These are phyloP conservation scores for Diaporthe sp. DNA, from an alignment of 2,329 filamentous ascomycete species.

Conservation along the genomic window DNA sequence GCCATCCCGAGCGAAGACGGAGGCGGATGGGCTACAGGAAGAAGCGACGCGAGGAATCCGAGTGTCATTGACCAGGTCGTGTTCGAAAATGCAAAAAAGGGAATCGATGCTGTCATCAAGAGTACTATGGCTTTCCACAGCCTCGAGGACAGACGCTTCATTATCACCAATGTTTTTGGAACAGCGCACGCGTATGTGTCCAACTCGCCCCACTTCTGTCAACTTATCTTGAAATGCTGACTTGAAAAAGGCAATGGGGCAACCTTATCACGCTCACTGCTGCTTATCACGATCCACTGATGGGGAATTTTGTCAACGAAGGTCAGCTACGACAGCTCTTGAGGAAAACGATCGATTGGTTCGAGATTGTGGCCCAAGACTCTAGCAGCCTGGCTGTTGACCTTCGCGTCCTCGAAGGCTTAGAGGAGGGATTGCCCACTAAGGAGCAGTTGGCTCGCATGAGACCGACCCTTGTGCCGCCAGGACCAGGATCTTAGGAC, in stretches of 20 bases:
- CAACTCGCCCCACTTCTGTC: not conserved
- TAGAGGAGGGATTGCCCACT: conserved; percentile 56
- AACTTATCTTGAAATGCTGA: conserved; percentile 8
- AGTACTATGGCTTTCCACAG: conserved; percentile 86
- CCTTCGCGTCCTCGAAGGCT: conserved; percentile 74
- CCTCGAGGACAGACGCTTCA: conserved; percentile 72
- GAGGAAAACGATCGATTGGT: conserved; percentile 79
- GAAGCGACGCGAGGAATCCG: conserved; percentile 48
- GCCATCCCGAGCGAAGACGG: conserved; percentile 35
- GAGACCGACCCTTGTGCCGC: conserved; percentile 1
- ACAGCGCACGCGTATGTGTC: conserved; percentile 91
- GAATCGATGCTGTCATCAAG: conserved; percentile 79
- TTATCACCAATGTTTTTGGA: conserved; percentile 96
- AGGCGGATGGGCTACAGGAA: conserved; percentile 39
- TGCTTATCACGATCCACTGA: conserved; percentile 74
- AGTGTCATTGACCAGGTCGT: conserved; percentile 57
- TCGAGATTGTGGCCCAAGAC: conserved; percentile 75
- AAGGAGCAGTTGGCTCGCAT: conserved; percentile 23
- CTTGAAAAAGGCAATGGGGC: conserved; percentile 83
- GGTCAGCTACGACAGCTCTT: conserved; percentile 70
- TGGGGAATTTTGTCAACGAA: conserved; percentile 67
- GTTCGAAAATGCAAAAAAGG: conserved; percentile 66
- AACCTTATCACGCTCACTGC: conserved; percentile 93
- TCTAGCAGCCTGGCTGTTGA: conserved; percentile 82
- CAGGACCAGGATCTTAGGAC: conserved; percentile 32